These are phyloP conservation scores for Mallotus repandus DNA, from an alignment of 441 rosid species.

Conservation along the genomic window DNA sequence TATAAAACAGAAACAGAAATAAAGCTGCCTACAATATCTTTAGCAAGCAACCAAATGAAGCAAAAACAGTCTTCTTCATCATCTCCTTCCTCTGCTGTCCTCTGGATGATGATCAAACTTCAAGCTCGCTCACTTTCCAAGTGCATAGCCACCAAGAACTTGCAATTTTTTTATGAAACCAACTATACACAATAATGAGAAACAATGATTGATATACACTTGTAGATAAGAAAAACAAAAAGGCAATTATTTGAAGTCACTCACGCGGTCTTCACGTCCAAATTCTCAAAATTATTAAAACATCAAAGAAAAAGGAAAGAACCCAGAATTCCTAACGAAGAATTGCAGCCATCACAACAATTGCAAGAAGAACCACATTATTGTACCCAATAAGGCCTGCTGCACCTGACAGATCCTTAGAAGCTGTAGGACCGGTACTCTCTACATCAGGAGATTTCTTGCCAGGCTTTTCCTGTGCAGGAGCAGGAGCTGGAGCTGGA, in stretches of 20 bases:
- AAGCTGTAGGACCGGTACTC: not conserved
- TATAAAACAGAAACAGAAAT: no score
- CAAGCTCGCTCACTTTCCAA: no score
- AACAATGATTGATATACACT: slow-evolving; percentile 9
- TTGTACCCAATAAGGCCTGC: slow-evolving; percentile 26
- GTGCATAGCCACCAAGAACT: not conserved
- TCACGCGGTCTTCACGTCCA: not conserved
- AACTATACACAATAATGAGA: not conserved
- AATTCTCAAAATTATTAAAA: not conserved
- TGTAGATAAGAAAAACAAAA: not conserved
- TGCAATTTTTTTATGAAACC: not conserved
- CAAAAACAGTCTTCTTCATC: not conserved
- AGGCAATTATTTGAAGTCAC: not conserved
- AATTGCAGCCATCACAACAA: not conserved
- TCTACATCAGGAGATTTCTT: slow-evolving; percentile 19
- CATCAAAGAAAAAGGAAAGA: not conserved
- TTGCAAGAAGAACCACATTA: not conserved
- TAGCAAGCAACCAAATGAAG: not conserved
- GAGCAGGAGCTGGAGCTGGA: slow-evolving; percentile 73
- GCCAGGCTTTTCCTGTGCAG: slow-evolving; percentile 41
- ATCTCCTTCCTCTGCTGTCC: not conserved
- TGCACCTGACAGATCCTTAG: slow-evolving; percentile 17
- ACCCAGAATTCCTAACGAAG: not conserved
- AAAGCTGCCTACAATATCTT: no score
- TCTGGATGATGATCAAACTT: no score